Percentiles rank a stretch among this genome's conserved stretches.
phyloP scores from a whole-genome alignment of 2,329 filamentous ascomycete genomes.

The Lecanosticta acicola region DNA sequence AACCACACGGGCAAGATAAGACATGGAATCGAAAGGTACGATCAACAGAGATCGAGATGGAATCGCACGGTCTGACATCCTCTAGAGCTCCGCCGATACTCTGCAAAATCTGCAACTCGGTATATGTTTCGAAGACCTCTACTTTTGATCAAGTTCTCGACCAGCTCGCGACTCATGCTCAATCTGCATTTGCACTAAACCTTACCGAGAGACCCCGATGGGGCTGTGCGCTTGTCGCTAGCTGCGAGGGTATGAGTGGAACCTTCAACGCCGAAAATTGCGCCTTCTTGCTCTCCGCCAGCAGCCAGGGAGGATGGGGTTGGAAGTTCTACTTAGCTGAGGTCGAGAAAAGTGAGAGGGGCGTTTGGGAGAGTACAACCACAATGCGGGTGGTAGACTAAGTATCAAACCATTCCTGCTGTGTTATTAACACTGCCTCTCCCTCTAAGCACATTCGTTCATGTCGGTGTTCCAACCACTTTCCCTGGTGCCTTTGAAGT shows the following conservation, averaged over 20 bases:
- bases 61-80: too few species aligned
- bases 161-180: conserved; percentile 1
- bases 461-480: too few species aligned
- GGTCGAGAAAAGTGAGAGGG: background rate
- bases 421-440: too few species aligned
- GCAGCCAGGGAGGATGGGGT: conserved; percentile 3
- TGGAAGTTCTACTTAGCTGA: conserved; percentile 3
- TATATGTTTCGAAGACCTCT: background rate
- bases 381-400: background rate
- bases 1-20: background rate
- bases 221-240: background rate
- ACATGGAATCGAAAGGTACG: background rate
- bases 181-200: background rate
- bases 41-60: too few species aligned
- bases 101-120: background rate
- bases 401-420: background rate
- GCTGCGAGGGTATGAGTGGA: background rate
- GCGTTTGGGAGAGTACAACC: conserved; percentile 1
- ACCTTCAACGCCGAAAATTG: background rate
- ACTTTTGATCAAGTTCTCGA: background rate
- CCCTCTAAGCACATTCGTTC: too few species aligned
- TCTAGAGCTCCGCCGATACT: background rate
- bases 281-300: conserved; percentile 1
- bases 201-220: conserved; percentile 1
- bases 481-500: conserved; percentile 19